phyloP scores from a whole-genome alignment of 768 basidiomycete genomes.

The Sporobolomyces phaffii region DNA sequence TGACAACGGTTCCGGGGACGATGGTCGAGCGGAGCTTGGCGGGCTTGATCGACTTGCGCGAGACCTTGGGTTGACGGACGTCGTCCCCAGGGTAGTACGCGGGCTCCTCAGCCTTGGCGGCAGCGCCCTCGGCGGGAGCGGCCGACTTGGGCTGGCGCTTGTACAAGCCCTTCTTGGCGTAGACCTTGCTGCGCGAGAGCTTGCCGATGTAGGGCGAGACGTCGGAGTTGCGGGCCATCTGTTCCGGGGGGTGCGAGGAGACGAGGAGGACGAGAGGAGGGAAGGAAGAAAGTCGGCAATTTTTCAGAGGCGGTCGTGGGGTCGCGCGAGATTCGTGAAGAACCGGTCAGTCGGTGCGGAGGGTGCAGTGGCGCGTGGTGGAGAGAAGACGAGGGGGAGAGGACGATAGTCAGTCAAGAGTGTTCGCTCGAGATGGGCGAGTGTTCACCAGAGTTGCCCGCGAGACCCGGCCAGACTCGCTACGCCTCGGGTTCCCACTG shows the following conservation, averaged over 20 bases:
- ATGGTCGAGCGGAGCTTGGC: conserved; percentile 72
- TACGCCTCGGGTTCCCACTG: no score
- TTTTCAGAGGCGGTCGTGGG: not conserved
- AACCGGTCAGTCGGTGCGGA: no score
- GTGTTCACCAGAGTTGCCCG: no score
- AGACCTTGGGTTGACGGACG: conserved; percentile 81
- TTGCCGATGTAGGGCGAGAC: conserved; percentile 74
- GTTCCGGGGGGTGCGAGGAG: not conserved
- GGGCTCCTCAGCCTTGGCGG: conserved; percentile 73
- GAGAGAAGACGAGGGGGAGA: not conserved
- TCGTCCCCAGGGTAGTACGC: conserved; percentile 95
- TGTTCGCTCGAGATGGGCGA: not conserved
- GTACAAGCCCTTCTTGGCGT: conserved; percentile 71
- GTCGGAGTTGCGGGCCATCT: conserved; percentile 56
- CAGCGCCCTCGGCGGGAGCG: conserved; percentile 57
- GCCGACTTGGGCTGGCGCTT: conserved; percentile 66
- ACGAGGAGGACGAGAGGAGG: not conserved
- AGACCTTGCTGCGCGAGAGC: conserved; percentile 74
- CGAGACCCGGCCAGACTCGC: no score
- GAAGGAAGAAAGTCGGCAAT: no score
- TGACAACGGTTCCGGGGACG: conserved; percentile 87
- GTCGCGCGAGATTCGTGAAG: not conserved
- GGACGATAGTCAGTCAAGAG: not conserved
- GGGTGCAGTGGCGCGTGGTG: not conserved
- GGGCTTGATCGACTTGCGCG: conserved; percentile 76